phyloP scores from a whole-genome alignment of 257 asterid species.

The Schizonepeta tenuifolia region DNA sequence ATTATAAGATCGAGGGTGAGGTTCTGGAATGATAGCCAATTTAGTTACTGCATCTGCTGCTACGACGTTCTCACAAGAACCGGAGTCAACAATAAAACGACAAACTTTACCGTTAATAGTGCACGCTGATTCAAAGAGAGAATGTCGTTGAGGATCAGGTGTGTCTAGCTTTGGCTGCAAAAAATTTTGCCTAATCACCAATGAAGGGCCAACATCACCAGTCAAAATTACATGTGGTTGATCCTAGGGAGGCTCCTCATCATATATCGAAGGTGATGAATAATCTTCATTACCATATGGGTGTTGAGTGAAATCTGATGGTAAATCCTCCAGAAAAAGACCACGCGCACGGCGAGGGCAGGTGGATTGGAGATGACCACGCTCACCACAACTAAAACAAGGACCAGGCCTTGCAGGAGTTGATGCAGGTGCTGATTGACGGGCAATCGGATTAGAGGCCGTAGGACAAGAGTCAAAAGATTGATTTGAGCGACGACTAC shows the following conservation, averaged over 20 bases:
- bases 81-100: background rate
- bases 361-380: too few relatives aligned
- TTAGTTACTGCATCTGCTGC: background rate
- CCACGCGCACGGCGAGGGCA: too few relatives aligned
- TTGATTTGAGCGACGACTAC: too few relatives aligned
- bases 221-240: background rate
- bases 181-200: background rate
- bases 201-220: background rate
- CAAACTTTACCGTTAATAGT: background rate
- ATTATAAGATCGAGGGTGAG: background rate
- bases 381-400: too few relatives aligned
- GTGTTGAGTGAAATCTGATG: too few relatives aligned
- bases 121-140: background rate
- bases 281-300: too few relatives aligned
- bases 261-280: background rate
- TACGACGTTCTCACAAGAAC: background rate
- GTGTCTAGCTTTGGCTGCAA: background rate
- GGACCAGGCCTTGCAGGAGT: too few relatives aligned
- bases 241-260: background rate
- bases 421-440: too few relatives aligned
- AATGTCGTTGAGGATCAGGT: background rate
- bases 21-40: background rate
- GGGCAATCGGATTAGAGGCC: background rate
- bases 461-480: background rate
- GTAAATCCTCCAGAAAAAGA: too few relatives aligned